Evolutionary conservation across 495 filamentous ascomycete genomes (phyloP).

Genomic region (Penicillium goetzii): DNA sequence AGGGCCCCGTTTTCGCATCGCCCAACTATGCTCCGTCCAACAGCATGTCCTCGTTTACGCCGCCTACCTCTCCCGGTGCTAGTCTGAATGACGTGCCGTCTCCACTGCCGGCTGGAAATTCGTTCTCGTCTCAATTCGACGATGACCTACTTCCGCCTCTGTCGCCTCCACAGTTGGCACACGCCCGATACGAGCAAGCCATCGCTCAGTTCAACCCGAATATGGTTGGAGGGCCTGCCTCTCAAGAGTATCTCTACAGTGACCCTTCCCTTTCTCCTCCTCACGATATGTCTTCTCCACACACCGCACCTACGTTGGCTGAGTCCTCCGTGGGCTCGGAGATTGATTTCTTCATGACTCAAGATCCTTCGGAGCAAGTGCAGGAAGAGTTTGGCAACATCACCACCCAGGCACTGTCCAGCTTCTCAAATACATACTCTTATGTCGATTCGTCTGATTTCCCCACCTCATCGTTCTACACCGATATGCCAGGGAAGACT

Average conservation of each 20-base stretch:
- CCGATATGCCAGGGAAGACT: constrained; percentile 40
- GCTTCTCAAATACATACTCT: constrained; percentile 37
- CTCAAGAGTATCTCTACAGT: constrained; percentile 41
- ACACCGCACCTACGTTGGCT: constrained; percentile 45
- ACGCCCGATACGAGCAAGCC: constrained; percentile 31
- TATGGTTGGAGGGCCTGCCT: constrained; percentile 31
- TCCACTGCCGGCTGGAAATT: constrained; percentile 52
- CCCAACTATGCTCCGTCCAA: constrained; percentile 47
- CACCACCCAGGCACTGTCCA: constrained; percentile 32
- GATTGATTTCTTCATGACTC: constrained; percentile 52
- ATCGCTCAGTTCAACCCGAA: constrained; percentile 29
- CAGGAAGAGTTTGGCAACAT: constrained; percentile 41
- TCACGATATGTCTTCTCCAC: constrained; percentile 44
- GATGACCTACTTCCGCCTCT: constrained; percentile 45
- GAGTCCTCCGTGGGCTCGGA: constrained; percentile 46
- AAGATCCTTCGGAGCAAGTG: constrained; percentile 41
- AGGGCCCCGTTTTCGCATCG: constrained; percentile 44
- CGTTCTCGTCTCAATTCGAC: constrained; percentile 46
- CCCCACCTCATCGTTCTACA: constrained; percentile 41
- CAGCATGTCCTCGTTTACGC: constrained; percentile 50
- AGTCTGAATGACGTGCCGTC: constrained; percentile 49
- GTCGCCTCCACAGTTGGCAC: constrained; percentile 36
- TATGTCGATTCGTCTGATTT: constrained; percentile 39
- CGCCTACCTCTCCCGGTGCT: constrained; percentile 51
- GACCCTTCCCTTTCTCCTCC: constrained; percentile 35